Evolutionary conservation across 2,329 filamentous ascomycete genomes (phyloP).

Genomic region (Fusarium torreyae): DNA sequence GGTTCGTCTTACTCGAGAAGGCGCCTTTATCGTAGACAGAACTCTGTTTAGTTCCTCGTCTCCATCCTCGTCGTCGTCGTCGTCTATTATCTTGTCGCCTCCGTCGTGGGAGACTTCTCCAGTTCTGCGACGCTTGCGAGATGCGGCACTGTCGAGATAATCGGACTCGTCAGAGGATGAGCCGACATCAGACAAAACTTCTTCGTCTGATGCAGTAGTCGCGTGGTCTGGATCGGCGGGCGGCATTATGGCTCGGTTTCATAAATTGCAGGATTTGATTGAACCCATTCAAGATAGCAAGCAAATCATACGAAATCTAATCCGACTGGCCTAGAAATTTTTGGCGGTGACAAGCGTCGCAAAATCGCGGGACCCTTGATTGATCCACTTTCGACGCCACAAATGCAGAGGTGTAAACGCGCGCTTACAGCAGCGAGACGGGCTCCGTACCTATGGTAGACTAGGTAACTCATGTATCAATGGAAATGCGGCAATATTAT

Average conservation of each 20-base stretch:
- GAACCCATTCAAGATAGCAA: conserved; percentile 32
- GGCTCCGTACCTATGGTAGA: background rate
- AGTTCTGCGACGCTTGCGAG: conserved; percentile 64
- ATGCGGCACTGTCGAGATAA: conserved; percentile 61
- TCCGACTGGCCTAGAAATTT: conserved; percentile 38
- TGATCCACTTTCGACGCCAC: conserved; percentile 22
- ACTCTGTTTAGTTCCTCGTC: conserved; percentile 53
- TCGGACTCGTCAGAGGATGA: conserved; percentile 62
- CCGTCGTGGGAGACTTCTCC: conserved; percentile 49
- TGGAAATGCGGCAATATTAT: too few relatives aligned
- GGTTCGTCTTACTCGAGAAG: conserved; percentile 67
- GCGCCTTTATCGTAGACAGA: conserved; percentile 63
- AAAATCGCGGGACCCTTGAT: conserved; percentile 40
- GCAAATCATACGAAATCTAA: conserved; percentile 27
- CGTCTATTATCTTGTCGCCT: conserved; percentile 48
- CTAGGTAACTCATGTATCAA: too few relatives aligned
- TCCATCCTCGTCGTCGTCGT: conserved; percentile 55
- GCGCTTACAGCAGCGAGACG: conserved; percentile 47
- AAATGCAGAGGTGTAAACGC: conserved; percentile 44
- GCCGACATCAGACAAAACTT: conserved; percentile 28
- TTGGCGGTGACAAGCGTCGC: conserved; percentile 49
- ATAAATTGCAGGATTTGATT: conserved; percentile 45
- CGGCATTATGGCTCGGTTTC: conserved; percentile 43
- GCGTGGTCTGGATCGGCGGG: conserved; percentile 38
- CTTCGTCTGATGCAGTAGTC: conserved; percentile 38